Percentiles rank a stretch among this genome's conserved stretches.
Conservation (phyloP, 1,284 basidiomycete species). For the Tilletia caries region DNA sequence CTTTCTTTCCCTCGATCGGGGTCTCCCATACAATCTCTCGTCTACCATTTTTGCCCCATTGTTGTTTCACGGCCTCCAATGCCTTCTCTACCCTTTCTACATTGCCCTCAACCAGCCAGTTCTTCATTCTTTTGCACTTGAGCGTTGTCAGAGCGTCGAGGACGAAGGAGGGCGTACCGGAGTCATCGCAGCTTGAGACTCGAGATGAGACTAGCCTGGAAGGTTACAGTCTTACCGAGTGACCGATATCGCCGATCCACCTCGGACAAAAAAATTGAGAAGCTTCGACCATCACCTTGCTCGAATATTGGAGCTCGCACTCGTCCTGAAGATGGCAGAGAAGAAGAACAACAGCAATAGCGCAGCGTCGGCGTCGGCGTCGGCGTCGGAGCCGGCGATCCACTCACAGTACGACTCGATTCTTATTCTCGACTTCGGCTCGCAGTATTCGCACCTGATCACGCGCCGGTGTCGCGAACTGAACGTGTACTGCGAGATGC, state of each 20-base stretch:
- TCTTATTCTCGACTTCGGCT: conserved; percentile 95
- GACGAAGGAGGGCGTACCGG: no score
- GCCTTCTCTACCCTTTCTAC: background rate
- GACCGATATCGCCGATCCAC: background rate
- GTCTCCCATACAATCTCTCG: no score
- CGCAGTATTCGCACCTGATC: conserved; percentile 98
- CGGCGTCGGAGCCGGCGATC: conserved; percentile 59
- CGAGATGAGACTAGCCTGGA: no score
- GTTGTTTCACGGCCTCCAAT: conserved; percentile 4
- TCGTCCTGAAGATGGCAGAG: background rate
- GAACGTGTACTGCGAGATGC: conserved; percentile 95
- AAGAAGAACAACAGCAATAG: no score
- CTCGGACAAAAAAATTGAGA: conserved; percentile 4
- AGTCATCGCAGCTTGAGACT: no score
- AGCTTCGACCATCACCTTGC: background rate
- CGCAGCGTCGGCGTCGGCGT: background rate
- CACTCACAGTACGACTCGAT: conserved; percentile 96
- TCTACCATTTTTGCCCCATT: background rate
- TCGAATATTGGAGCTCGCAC: background rate
- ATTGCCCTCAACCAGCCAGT: no score
- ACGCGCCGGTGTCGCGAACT: conserved; percentile 96
- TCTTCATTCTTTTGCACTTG: no score
- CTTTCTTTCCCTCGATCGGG: background rate
- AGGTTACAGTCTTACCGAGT: no score
- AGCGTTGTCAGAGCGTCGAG: no score